These are phyloP conservation scores for Ophiostoma sp. DNA, from an alignment of 2,329 filamentous ascomycete genomes.

Conservation along the genomic window DNA sequence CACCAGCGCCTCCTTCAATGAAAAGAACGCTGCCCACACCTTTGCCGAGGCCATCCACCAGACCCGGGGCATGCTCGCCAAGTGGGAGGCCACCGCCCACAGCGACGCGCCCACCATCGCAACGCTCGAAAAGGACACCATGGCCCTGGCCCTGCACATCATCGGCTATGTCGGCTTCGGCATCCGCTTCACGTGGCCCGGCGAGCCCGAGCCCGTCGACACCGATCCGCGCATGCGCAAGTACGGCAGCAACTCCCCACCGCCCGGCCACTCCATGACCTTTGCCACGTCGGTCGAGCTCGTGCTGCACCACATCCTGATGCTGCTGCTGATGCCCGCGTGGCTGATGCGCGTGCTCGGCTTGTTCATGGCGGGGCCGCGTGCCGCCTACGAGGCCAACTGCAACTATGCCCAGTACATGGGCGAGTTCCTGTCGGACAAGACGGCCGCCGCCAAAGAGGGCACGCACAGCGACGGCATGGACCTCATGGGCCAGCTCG, in stretches of 20 bases:
- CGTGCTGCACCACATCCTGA: constrained; percentile 58
- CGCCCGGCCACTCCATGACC: constrained; percentile 55
- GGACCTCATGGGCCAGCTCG: constrained; percentile 50
- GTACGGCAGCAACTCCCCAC: constrained; percentile 44
- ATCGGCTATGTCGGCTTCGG: constrained; percentile 68
- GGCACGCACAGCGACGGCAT: constrained; percentile 35
- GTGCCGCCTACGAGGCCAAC: constrained; percentile 48
- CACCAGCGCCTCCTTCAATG: constrained; percentile 67
- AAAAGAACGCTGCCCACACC: constrained; percentile 64
- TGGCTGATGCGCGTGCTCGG: constrained; percentile 47
- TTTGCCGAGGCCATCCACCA: constrained; percentile 60
- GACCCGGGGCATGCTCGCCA: constrained; percentile 54
- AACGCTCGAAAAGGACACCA: constrained; percentile 59
- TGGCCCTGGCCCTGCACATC: constrained; percentile 54
- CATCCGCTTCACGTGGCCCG: constrained; percentile 55
- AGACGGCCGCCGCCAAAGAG: constrained; percentile 42
- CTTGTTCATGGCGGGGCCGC: constrained; percentile 49
- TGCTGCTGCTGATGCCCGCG: constrained; percentile 55
- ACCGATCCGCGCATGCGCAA: constrained; percentile 44
- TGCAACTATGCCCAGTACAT: constrained; percentile 64
- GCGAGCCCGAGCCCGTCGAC: constrained; percentile 47
- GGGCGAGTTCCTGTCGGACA: constrained; percentile 61
- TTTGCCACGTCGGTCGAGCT: constrained; percentile 59
- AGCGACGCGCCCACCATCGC: constrained; percentile 42
- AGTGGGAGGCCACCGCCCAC: constrained; percentile 44